Conservation (phyloP, 2,329 filamentous ascomycete genomes). For the Orbilia brochopaga region DNA sequence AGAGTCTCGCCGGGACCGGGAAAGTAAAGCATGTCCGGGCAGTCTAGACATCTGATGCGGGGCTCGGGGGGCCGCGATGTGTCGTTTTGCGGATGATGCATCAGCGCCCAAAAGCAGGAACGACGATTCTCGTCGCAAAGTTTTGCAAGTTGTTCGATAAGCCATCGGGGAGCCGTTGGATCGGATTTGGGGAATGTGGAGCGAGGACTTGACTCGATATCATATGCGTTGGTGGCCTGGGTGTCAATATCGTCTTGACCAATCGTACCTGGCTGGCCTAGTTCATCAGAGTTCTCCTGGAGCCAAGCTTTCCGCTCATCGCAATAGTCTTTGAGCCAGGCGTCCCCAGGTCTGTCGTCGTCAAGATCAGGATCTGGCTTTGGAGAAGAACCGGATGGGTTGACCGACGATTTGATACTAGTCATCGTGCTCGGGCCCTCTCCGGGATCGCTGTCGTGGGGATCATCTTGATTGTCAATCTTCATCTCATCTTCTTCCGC, state of each 20-base stretch:
- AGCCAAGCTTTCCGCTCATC: no score
- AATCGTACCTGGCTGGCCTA: no score
- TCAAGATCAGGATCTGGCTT: no score
- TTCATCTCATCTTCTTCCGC: constrained; percentile 11
- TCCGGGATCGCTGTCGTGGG: neutral
- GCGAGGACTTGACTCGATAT: neutral
- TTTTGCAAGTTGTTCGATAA: neutral
- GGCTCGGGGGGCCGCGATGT: constrained; percentile 18
- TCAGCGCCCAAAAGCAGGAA: constrained; percentile 35
- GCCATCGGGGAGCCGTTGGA: constrained; percentile 9
- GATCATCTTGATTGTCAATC: neutral
- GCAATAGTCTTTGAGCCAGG: no score
- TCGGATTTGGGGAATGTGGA: constrained; percentile 5
- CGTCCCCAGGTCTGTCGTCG: no score
- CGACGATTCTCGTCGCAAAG: constrained; percentile 17
- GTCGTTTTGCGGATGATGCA: constrained; percentile 41
- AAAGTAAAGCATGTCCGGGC: constrained; percentile 48
- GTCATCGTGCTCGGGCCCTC: neutral
- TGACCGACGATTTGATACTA: no score
- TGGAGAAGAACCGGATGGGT: no score
- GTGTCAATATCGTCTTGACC: no score
- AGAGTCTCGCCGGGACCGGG: constrained; percentile 26
- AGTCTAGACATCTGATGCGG: constrained; percentile 41
- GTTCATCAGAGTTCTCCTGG: no score
- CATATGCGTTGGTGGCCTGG: no score